A percentile compares a stretch with the other conserved stretches of the same genome.
Evolutionary conservation across 768 basidiomycete genomes (phyloP).

Genomic region (Fomitopsis serialis): DNA sequence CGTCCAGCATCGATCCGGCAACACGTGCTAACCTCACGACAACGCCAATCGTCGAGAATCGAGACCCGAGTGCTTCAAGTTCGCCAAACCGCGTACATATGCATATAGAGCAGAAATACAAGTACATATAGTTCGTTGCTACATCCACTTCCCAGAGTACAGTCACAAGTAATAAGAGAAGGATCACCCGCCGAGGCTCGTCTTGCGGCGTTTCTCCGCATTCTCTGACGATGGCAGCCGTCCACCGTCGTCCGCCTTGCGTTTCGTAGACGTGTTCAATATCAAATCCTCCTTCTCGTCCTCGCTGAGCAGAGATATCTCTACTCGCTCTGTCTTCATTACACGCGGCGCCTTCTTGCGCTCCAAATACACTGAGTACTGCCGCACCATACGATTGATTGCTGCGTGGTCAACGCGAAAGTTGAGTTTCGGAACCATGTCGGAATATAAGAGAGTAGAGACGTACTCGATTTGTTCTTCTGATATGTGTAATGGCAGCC

Average conservation of each 20-base stretch:
- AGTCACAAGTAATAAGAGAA: no score
- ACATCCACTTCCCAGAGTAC: no score
- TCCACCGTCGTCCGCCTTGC: not conserved
- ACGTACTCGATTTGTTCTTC: slow-evolving; percentile 41
- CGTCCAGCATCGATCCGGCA: slow-evolving; percentile 11
- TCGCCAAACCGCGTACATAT: no score
- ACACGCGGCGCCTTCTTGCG: not conserved
- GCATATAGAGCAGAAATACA: no score
- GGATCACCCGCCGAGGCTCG: not conserved
- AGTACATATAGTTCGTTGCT: no score
- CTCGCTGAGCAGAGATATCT: not conserved
- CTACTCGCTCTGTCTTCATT: not conserved
- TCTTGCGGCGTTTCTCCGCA: not conserved
- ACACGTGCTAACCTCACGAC: slow-evolving; percentile 12
- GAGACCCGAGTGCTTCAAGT: no score
- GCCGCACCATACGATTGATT: not conserved
- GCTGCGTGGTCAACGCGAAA: no score
- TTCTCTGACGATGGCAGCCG: not conserved
- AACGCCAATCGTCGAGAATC: slow-evolving; percentile 19
- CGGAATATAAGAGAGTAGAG: no score
- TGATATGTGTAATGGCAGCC: slow-evolving; percentile 61
- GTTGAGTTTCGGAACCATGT: no score
- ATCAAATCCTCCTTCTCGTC: not conserved
- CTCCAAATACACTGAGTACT: not conserved
- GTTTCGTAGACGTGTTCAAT: not conserved